Conservation (phyloP, 306 rosid species). For the Quercus berberidifolia region DNA sequence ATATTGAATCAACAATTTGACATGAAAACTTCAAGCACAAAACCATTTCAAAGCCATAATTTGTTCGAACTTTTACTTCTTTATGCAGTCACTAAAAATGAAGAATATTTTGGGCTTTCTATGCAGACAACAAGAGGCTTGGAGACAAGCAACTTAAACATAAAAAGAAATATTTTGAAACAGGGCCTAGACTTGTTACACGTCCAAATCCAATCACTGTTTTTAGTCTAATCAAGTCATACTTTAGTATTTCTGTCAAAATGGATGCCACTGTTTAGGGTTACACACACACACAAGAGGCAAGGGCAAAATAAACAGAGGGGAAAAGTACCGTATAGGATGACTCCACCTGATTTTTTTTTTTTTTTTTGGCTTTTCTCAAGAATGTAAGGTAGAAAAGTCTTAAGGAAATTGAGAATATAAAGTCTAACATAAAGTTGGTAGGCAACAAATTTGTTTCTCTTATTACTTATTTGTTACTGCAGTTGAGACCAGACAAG, state of each 20-base stretch:
- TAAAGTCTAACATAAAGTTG: no score
- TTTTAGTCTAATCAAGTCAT: background rate
- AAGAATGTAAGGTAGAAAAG: no score
- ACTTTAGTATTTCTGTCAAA: background rate
- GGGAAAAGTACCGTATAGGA: no score
- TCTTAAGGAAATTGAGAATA: no score
- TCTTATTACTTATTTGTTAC: no score
- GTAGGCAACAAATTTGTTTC: no score
- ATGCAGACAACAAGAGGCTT: background rate
- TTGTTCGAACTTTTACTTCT: background rate
- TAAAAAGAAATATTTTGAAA: background rate
- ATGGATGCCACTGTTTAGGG: background rate
- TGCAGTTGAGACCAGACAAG: no score
- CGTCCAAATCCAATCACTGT: background rate
- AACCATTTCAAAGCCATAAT: background rate
- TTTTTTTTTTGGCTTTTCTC: no score
- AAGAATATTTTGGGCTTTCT: background rate
- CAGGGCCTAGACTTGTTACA: background rate
- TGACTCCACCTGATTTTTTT: no score
- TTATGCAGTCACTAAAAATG: background rate
- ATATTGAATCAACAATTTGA: background rate
- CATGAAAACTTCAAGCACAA: background rate
- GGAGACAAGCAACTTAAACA: background rate
- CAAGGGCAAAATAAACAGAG: no score
- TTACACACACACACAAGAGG: no score